phyloP scores from a whole-genome alignment of 805 yeast genomes.

The Metschnikowia amazonensis region DNA sequence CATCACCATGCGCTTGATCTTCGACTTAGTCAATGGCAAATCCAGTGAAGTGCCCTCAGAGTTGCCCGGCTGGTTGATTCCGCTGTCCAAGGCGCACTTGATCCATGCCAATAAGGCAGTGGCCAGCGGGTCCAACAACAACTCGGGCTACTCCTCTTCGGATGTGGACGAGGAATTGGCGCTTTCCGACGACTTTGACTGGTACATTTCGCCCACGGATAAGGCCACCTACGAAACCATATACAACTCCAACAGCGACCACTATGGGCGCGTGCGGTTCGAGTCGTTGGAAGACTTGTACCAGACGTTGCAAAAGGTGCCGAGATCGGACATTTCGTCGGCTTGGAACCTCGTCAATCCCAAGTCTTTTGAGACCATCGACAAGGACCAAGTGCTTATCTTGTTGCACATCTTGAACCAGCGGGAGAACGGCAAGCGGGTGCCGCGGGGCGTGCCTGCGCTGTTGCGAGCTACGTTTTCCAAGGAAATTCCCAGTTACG shows the following conservation, averaged over 20 bases:
- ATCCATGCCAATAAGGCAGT: slow-evolving; percentile 80
- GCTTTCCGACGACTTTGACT: slow-evolving; percentile 71
- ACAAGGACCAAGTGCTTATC: slow-evolving; percentile 87
- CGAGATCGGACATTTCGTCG: slow-evolving; percentile 76
- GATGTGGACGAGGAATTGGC: slow-evolving; percentile 64
- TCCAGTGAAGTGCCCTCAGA: slow-evolving; percentile 55
- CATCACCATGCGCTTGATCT: slow-evolving; percentile 92
- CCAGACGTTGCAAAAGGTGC: slow-evolving; percentile 64
- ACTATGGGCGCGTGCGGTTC: slow-evolving; percentile 75
- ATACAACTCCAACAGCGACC: slow-evolving; percentile 69
- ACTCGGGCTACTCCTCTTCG: slow-evolving; percentile 12
- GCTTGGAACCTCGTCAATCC: slow-evolving; percentile 98
- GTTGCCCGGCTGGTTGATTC: slow-evolving; percentile 90
- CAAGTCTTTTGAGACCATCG: slow-evolving; percentile 78
- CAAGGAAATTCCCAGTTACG: slow-evolving; percentile 75
- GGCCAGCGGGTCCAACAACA: slow-evolving; percentile 26
- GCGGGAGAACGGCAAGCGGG: slow-evolving; percentile 75
- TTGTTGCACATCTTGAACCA: slow-evolving; percentile 89
- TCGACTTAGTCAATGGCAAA: slow-evolving; percentile 80
- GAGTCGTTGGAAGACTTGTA: slow-evolving; percentile 68
- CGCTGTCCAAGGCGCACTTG: slow-evolving; percentile 81
- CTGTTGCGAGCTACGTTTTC: slow-evolving; percentile 87
- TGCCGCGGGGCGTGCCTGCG: slow-evolving; percentile 94
- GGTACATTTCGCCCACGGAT: slow-evolving; percentile 95
- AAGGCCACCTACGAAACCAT: slow-evolving; percentile 73